phyloP scores from a whole-genome alignment of 352 stramenopile species.

The Globisporangium rhizosaccharum region DNA sequence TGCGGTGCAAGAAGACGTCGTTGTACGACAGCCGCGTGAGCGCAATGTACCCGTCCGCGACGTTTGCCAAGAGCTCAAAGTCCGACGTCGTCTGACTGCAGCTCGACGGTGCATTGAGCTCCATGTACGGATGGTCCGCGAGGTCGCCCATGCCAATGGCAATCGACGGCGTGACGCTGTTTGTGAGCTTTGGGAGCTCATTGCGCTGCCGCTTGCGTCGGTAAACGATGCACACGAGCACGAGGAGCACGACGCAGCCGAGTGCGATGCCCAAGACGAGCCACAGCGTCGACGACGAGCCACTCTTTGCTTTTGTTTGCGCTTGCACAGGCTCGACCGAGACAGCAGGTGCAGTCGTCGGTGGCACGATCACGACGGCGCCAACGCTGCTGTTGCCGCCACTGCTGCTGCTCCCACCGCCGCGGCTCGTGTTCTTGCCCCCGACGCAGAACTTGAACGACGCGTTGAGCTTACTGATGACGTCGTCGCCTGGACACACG shows the following conservation, averaged over 20 bases:
- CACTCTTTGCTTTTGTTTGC: background rate
- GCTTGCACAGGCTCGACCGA: conserved; percentile 1
- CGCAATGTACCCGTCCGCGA: conserved; percentile 62
- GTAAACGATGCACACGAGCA: conserved; percentile 29
- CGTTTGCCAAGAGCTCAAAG: conserved; percentile 62
- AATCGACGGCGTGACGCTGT: conserved; percentile 43
- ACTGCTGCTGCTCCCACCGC: background rate
- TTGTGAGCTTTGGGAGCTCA: conserved; percentile 41
- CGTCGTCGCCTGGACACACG: conserved; percentile 36
- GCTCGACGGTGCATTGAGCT: conserved; percentile 33
- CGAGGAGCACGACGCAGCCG: conserved; percentile 25
- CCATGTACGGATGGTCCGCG: conserved; percentile 54
- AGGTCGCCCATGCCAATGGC: conserved; percentile 53
- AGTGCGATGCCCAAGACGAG: conserved; percentile 38
- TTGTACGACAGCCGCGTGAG: conserved; percentile 64
- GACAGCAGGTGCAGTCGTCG: conserved; percentile 3
- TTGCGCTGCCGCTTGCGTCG: conserved; percentile 34
- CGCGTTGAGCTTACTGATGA: conserved; percentile 36
- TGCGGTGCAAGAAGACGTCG: conserved; percentile 65
- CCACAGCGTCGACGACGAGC: conserved; percentile 28
- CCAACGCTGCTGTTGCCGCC: conserved; percentile 2
- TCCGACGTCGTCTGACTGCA: conserved; percentile 73
- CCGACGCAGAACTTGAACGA: conserved; percentile 59
- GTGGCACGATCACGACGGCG: conserved; percentile 10
- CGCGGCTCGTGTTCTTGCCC: background rate